A percentile compares a stretch with the other conserved stretches of the same genome.
Evolutionary conservation across 495 filamentous ascomycete genomes (phyloP).

Genomic region (Daldinia caldariorum): DNA sequence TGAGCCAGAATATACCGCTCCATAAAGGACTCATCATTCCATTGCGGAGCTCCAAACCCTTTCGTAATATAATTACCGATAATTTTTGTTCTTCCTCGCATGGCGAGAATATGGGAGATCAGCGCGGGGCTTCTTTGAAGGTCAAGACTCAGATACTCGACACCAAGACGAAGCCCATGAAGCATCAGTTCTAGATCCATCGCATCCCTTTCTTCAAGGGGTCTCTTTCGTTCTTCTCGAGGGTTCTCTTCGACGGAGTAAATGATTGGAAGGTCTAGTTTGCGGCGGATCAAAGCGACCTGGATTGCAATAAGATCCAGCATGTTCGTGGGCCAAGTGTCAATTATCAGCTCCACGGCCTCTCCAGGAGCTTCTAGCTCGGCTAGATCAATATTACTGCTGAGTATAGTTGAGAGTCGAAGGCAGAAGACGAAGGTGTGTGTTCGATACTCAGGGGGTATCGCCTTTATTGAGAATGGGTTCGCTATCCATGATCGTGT

Average conservation of each 20-base stretch:
- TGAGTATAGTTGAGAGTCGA: constrained; percentile 67
- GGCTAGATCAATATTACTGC: constrained; percentile 64
- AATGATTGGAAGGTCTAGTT: constrained; percentile 73
- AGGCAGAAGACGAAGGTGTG: constrained; percentile 74
- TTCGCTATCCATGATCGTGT: constrained; percentile 70
- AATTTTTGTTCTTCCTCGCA: constrained; percentile 75
- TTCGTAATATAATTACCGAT: constrained; percentile 71
- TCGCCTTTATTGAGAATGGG: constrained; percentile 74
- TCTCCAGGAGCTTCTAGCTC: constrained; percentile 75
- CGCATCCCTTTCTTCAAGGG: constrained; percentile 52
- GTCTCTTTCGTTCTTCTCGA: constrained; percentile 55
- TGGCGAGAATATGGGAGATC: constrained; percentile 63
- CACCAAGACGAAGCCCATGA: constrained; percentile 74
- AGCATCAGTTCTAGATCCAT: constrained; percentile 70
- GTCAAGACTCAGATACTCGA: constrained; percentile 78
- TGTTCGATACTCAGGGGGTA: constrained; percentile 70
- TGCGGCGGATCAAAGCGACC: constrained; percentile 69
- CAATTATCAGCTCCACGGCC: constrained; percentile 76
- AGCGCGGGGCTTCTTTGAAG: constrained; percentile 64
- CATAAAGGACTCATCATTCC: constrained; percentile 69
- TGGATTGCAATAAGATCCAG: constrained; percentile 64
- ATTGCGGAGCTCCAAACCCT: constrained; percentile 62
- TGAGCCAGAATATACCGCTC: constrained; percentile 66
- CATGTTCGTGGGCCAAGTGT: constrained; percentile 64
- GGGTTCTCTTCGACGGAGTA: constrained; percentile 69